phyloP scores from a whole-genome alignment of 148 eudicot species.

The Chenopodium berlandieri region DNA sequence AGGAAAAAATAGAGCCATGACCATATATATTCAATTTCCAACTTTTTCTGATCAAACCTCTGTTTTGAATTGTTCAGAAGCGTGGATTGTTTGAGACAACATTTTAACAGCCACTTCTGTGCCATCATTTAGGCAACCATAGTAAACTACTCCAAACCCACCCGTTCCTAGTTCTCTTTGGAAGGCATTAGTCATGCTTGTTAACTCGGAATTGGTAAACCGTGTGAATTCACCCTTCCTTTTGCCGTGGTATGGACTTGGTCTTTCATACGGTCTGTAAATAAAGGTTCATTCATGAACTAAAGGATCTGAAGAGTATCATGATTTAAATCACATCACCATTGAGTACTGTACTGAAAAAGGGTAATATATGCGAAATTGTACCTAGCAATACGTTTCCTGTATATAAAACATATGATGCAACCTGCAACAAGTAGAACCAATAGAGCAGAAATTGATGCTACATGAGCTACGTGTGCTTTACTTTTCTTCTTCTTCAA shows the following conservation, averaged over 20 bases:
- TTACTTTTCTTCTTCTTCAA: constrained; percentile 13
- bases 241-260: background rate
- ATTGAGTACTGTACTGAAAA: background rate
- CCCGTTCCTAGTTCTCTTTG: constrained; percentile 36
- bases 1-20: background rate
- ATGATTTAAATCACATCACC: background rate
- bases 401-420: constrained; percentile 15
- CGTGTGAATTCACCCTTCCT: constrained; percentile 14
- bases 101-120: constrained; percentile 42
- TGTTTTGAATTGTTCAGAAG: constrained; percentile 33
- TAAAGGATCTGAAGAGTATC: background rate
- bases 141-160: constrained; percentile 39
- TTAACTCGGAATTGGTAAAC: constrained; percentile 34
- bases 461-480: constrained; percentile 11
- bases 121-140: constrained; percentile 29
- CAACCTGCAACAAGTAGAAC: constrained; percentile 13
- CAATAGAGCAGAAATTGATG: constrained; percentile 14
- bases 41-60: constrained; percentile 30
- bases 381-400: constrained; percentile 11
- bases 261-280: background rate
- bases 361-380: background rate
- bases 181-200: constrained; percentile 26
- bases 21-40: background rate
- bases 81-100: constrained; percentile 27
- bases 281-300: background rate